phyloP scores from a whole-genome alignment of 2,329 filamentous ascomycete species.

The Fusarium longipes region DNA sequence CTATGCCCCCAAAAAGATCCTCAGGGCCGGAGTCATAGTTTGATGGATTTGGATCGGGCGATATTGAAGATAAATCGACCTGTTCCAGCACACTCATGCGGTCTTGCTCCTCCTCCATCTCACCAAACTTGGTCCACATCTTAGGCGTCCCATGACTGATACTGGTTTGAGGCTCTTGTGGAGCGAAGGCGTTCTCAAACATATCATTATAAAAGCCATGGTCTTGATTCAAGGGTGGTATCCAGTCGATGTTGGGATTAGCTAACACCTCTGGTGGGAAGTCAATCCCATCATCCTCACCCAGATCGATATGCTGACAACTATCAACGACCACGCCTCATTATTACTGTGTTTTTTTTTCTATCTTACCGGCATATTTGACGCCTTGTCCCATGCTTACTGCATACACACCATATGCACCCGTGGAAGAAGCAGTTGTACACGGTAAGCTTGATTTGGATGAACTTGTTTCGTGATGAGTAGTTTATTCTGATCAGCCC shows the following conservation, averaged over 20 bases:
- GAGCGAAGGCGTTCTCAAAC: constrained; percentile 17
- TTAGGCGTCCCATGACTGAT: constrained; percentile 6
- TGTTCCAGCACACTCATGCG: constrained; percentile 12
- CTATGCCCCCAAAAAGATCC: constrained; percentile 9
- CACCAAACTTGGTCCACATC: constrained; percentile 37
- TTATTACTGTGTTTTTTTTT: not conserved
- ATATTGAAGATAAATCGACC: constrained; percentile 13
- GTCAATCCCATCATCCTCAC: constrained; percentile 14
- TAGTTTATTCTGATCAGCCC: not conserved
- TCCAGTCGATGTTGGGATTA: constrained; percentile 10
- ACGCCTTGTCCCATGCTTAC: constrained; percentile 13
- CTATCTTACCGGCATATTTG: constrained; percentile 31
- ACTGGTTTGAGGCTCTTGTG: not conserved
- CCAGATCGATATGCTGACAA: constrained; percentile 13
- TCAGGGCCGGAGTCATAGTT: constrained; percentile 3
- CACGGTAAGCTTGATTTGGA: not conserved
- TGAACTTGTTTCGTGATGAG: not conserved
- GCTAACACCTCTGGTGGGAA: constrained; percentile 8
- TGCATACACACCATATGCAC: not conserved
- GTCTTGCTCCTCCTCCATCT: constrained; percentile 23
- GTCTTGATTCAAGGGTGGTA: not conserved
- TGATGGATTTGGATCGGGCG: constrained; percentile 5
- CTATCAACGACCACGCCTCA: not conserved
- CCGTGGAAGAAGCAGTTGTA: not conserved
- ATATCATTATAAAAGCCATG: constrained; percentile 17